A percentile compares a stretch with the other conserved stretches of the same genome.
Conservation (phyloP, 345 rosid species). For the Dipteronia sinensis region DNA sequence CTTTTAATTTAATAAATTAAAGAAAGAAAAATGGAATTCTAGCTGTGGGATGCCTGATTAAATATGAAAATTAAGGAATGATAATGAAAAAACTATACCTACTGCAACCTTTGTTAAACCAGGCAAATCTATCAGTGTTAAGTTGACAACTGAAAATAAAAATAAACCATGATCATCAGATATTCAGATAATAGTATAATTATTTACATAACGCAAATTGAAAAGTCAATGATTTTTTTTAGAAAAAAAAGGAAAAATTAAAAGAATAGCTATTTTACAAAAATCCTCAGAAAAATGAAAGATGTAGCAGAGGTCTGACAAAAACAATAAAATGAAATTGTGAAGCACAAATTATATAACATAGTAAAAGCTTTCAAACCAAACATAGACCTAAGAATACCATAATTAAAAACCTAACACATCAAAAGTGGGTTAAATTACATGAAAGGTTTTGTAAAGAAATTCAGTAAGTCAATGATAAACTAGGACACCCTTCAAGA, state of each 20-base stretch:
- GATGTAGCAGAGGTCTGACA: too few species aligned
- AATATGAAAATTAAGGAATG: background rate
- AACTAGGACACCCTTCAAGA: background rate
- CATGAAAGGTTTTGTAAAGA: background rate
- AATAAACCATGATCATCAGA: background rate
- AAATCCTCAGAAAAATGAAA: background rate
- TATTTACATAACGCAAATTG: background rate
- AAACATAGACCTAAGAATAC: background rate
- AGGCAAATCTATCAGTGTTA: slow-evolving; percentile 73
- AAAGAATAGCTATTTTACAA: background rate
- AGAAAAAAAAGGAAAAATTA: background rate
- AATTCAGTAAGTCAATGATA: background rate
- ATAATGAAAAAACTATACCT: slow-evolving; percentile 37
- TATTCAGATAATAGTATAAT: background rate
- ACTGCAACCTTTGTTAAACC: slow-evolving; percentile 72
- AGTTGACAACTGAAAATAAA: slow-evolving; percentile 55
- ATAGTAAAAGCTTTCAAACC: background rate
- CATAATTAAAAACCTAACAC: background rate
- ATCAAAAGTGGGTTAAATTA: background rate
- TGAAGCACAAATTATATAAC: background rate
- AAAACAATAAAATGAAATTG: background rate
- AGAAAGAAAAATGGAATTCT: background rate
- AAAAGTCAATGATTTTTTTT: background rate
- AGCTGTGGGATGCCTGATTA: background rate
- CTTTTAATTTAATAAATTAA: slow-evolving; percentile 12